Evolutionary conservation across 768 basidiomycete genomes (phyloP).

Genomic region (Phylloporus arenicola): DNA sequence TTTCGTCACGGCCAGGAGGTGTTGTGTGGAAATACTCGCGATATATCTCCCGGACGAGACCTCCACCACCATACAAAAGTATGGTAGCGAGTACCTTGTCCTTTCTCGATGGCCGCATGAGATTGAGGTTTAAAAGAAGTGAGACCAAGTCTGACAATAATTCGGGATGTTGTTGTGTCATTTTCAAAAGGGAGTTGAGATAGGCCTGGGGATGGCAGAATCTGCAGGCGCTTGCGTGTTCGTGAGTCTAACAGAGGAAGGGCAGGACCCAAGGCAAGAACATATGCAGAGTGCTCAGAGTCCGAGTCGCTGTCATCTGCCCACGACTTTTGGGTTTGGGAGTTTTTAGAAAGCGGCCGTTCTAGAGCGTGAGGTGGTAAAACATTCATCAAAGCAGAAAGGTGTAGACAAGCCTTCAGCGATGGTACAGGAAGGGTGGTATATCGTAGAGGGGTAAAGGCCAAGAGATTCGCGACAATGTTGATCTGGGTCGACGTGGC

Average conservation of each 20-base stretch:
- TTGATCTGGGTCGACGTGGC: conserved; percentile 41
- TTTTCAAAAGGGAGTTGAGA: conserved; percentile 47
- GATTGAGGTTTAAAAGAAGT: conserved; percentile 53
- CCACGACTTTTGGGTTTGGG: conserved; percentile 11
- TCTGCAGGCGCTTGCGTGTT: conserved; percentile 60
- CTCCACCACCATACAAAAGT: conserved; percentile 47
- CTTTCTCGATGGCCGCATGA: conserved; percentile 54
- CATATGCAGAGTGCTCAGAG: conserved; percentile 28
- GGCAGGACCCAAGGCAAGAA: conserved; percentile 30
- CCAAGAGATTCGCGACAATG: conserved; percentile 66
- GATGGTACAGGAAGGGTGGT: conserved; percentile 39
- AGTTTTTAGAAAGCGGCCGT: conserved; percentile 28
- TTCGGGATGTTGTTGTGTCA: conserved; percentile 36
- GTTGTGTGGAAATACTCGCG: conserved; percentile 58
- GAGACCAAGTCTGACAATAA: conserved; percentile 45
- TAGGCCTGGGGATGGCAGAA: conserved; percentile 50
- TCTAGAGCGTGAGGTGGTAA: conserved; percentile 54
- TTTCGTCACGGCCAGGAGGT: conserved; percentile 56
- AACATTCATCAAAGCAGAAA: conserved; percentile 44
- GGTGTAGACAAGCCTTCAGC: conserved; percentile 48
- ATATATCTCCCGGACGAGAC: conserved; percentile 72
- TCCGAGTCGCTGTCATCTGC: conserved; percentile 38
- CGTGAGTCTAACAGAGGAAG: conserved; percentile 49
- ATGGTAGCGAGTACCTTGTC: conserved; percentile 55
- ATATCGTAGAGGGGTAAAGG: conserved; percentile 63